Evolutionary conservation across 2,329 filamentous ascomycete genomes (phyloP).

Genomic region (Chaetothyriales sp.): DNA sequence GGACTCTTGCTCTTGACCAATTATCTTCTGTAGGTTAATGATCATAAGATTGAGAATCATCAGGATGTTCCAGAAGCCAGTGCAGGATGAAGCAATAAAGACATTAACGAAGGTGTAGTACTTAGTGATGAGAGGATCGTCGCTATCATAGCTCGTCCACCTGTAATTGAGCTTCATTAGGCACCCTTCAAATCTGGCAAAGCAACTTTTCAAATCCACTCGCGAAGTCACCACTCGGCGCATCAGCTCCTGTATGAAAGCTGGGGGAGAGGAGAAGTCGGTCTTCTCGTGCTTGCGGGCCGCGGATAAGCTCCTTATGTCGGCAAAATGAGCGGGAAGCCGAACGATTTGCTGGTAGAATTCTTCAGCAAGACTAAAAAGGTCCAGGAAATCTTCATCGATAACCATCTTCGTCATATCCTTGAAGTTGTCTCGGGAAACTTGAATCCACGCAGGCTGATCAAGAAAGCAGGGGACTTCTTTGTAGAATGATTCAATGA

Average conservation of each 20-base stretch:
- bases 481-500: constrained; percentile 23
- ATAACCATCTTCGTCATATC: constrained; percentile 13
- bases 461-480: constrained; percentile 25
- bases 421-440: constrained; percentile 21
- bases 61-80: constrained; percentile 16
- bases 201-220: constrained; percentile 12
- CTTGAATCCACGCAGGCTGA: constrained; percentile 23
- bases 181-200: constrained; percentile 9
- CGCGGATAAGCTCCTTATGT: neutral
- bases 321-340: constrained; percentile 4
- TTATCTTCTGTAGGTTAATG: constrained; percentile 8
- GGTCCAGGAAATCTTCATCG: constrained; percentile 6
- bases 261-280: neutral
- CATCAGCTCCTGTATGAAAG: neutral
- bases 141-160: constrained; percentile 1
- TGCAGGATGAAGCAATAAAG: constrained; percentile 12
- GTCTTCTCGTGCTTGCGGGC: neutral
- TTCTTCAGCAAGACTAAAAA: constrained; percentile 16
- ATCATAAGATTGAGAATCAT: constrained; percentile 13
- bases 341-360: constrained; percentile 13
- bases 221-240: neutral
- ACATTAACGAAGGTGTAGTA: constrained; percentile 16
- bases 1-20: constrained; percentile 8
- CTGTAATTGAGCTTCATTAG: constrained; percentile 8
- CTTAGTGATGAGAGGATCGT: constrained; percentile 13